phyloP scores from a whole-genome alignment of 1,284 basidiomycete genomes.

The Tilletiaria anomala region DNA sequence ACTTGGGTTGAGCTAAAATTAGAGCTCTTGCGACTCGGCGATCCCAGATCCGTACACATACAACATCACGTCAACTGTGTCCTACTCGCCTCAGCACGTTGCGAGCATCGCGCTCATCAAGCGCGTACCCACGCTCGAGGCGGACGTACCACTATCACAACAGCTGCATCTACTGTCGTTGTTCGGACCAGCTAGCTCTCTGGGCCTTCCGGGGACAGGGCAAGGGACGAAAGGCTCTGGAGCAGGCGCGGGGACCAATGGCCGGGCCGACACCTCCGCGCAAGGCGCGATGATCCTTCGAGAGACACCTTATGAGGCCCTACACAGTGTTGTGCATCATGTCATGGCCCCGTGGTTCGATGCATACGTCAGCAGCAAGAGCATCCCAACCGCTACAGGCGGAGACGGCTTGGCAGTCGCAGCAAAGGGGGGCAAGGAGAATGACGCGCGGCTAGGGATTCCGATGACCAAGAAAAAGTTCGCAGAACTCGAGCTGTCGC shows the following conservation, averaged over 20 bases:
- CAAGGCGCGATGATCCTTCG: slow-evolving; percentile 11
- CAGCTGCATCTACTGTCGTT: slow-evolving; percentile 87
- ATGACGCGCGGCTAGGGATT: slow-evolving; percentile 60
- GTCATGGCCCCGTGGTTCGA: slow-evolving; percentile 98
- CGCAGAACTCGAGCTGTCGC: slow-evolving; percentile 88
- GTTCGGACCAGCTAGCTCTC: slow-evolving; percentile 62
- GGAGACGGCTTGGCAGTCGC: slow-evolving; percentile 11
- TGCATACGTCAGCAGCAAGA: slow-evolving; percentile 59
- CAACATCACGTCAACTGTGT: slow-evolving; percentile 55
- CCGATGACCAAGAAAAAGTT: slow-evolving; percentile 99
- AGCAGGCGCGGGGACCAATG: slow-evolving; percentile 2
- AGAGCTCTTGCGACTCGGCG: too few species aligned
- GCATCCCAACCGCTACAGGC: background rate
- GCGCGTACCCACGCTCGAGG: slow-evolving; percentile 67
- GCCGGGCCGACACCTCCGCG: background rate
- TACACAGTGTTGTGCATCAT: slow-evolving; percentile 89
- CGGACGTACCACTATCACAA: slow-evolving; percentile 57
- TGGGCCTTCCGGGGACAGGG: background rate
- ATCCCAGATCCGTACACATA: slow-evolving; percentile 46
- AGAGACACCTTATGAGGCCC: slow-evolving; percentile 66
- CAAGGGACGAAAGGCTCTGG: too few species aligned
- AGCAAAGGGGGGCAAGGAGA: slow-evolving; percentile 24
- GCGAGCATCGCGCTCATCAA: slow-evolving; percentile 91
- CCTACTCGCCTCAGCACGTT: slow-evolving; percentile 65
- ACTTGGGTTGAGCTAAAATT: too few species aligned